phyloP scores from a whole-genome alignment of 805 yeast genomes.

The Sugiyamaella smithiae region DNA sequence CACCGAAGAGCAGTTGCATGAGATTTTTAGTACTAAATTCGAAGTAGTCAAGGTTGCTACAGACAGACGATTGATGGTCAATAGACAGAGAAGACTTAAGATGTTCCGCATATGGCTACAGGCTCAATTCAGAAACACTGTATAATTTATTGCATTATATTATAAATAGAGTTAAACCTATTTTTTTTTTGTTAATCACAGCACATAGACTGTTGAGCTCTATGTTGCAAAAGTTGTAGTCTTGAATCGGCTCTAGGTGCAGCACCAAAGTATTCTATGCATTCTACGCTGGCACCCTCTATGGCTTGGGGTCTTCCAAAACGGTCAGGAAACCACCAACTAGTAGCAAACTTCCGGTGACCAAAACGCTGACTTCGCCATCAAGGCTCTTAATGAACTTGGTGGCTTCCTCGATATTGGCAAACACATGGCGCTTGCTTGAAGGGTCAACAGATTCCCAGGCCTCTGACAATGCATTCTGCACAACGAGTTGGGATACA shows the following conservation, averaged over 20 bases:
- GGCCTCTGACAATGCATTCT: slow-evolving; percentile 63
- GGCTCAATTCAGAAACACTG: slow-evolving; percentile 63
- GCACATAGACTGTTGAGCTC: background rate
- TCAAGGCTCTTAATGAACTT: slow-evolving; percentile 45
- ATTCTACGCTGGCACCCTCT: too few relatives aligned
- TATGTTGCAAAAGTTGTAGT: too few relatives aligned
- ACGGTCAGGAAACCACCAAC: slow-evolving; percentile 94
- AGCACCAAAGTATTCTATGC: too few relatives aligned
- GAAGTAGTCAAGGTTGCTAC: slow-evolving; percentile 76
- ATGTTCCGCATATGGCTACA: slow-evolving; percentile 98
- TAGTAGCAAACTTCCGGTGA: slow-evolving; percentile 88
- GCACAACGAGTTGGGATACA: slow-evolving; percentile 79
- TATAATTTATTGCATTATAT: slow-evolving; percentile 2
- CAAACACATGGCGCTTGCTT: slow-evolving; percentile 52
- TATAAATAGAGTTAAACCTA: background rate
- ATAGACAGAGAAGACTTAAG: slow-evolving; percentile 85
- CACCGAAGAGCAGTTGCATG: slow-evolving; percentile 84
- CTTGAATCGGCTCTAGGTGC: too few relatives aligned
- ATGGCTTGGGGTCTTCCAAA: slow-evolving; percentile 44
- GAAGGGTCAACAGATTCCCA: slow-evolving; percentile 56
- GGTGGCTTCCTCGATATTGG: slow-evolving; percentile 73
- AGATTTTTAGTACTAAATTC: slow-evolving; percentile 66
- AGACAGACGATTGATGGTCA: slow-evolving; percentile 86
- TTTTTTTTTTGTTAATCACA: background rate
- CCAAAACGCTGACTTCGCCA: slow-evolving; percentile 65